Conservation (phyloP, 305 asterid species). For the Fraxinus platypoda region DNA sequence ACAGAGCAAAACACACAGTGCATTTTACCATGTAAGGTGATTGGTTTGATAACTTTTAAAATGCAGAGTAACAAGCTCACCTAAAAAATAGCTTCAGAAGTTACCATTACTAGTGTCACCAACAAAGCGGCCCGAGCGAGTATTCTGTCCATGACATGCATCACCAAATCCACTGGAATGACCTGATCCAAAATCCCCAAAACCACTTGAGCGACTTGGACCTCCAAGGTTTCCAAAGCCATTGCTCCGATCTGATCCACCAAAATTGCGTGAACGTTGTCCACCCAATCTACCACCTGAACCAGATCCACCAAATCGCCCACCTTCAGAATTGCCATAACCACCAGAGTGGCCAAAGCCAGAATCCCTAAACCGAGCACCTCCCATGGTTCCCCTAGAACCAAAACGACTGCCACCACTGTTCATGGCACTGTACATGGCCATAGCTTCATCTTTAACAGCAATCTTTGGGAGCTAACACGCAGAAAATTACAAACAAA, state of each 20-base stretch:
- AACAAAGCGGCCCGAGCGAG: slow-evolving; percentile 40
- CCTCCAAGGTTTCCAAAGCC: slow-evolving; percentile 48
- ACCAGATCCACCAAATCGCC: slow-evolving; percentile 39
- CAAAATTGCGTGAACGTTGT: slow-evolving; percentile 38
- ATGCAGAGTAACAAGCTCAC: slow-evolving; percentile 21
- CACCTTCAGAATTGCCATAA: slow-evolving; percentile 40
- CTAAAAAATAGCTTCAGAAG: slow-evolving; percentile 31
- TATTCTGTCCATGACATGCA: slow-evolving; percentile 26
- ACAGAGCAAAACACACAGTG: not conserved
- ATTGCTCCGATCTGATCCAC: slow-evolving; percentile 43
- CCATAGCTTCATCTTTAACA: slow-evolving; percentile 54
- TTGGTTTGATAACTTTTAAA: not conserved
- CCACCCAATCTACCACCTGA: slow-evolving; percentile 53
- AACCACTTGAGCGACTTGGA: slow-evolving; percentile 44
- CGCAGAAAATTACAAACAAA: not conserved
- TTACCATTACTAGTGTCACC: slow-evolving; percentile 28
- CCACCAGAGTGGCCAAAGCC: slow-evolving; percentile 62
- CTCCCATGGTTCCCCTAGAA: slow-evolving; percentile 37
- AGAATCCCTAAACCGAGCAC: slow-evolving; percentile 53
- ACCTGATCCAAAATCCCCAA: slow-evolving; percentile 44
- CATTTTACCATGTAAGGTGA: not conserved
- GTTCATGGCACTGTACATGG: slow-evolving; percentile 48
- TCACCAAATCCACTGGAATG: slow-evolving; percentile 40
- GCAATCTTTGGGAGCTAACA: slow-evolving; percentile 70
- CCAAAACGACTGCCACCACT: slow-evolving; percentile 54